Base-by-base conservation (phyloP, 306 rosid species). In the Erythrophleum fordii region DNA sequence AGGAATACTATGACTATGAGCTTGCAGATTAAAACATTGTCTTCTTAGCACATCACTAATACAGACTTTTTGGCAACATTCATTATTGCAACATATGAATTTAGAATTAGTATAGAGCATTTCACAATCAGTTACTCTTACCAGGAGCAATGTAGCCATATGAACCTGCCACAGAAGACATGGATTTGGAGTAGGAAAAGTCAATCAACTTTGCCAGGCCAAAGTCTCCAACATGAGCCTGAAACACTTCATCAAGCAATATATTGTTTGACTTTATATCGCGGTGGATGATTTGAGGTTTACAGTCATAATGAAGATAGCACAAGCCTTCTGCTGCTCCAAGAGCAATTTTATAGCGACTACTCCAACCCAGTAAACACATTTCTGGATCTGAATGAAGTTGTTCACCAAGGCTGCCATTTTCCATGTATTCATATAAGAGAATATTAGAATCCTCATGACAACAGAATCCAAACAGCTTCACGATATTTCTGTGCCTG, bases 61-160 rank as follows among this genome's bases (percentile, higher is more conserved):
- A 71, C 69, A 6, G 68, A 75, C 42, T 75, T 64, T 56, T 0
- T 44, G 23, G 55, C 5, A 51, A 46, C 70, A 48, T 48, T 56
- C 45, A 70, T 41, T 39, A 45, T 31, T n/a, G 45, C 65, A 29
- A 4, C 65, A 52, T 28, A n/a, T 29, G 55, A 49, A 31, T 31
- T 34, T 18, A 34, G 16, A 25, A 55, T 18, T 37, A n/a, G 13
- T 16, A 56, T 3, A 70, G 22, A 53, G 3, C 34, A 69, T 52
- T 18, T 20, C 17, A 58, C 16, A 45, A 14, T 34, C n/a, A 59
- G 28, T 41, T 76, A 44, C 37, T 44, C 83, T 42, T 86, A 92
- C 97, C 97, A 72, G 97, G 97, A 55, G 97, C 97, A 82, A 92
- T 92, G 85, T 92, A 92, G 77, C 97, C 97, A 77, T 90, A 92